Evolutionary conservation across 192 early-diverging fungal species (phyloP).

Genomic region (Coemansia sp.): DNA sequence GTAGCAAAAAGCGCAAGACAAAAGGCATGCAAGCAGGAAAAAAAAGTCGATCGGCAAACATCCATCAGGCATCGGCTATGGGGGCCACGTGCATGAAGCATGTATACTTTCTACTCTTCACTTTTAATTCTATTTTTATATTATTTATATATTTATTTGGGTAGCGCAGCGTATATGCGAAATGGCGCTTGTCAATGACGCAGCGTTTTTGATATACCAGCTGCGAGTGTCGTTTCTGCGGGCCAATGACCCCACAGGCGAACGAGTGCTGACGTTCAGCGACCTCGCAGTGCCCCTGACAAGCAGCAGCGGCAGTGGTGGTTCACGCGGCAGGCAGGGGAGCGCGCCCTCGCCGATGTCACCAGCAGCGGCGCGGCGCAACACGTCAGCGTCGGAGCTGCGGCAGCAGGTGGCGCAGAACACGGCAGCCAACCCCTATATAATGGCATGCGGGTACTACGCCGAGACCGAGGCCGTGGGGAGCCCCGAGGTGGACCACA

Average conservation of each 20-base stretch:
- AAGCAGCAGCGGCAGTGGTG: neutral
- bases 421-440: constrained; percentile 49
- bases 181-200: constrained; percentile 74
- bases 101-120: neutral
- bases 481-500: constrained; percentile 36
- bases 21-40: neutral
- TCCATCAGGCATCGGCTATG: neutral
- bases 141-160: neutral
- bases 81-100: neutral
- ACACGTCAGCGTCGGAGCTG: constrained; percentile 45
- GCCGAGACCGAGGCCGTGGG: constrained; percentile 42
- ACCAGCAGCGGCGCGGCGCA: constrained; percentile 27
- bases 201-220: constrained; percentile 72
- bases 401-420: constrained; percentile 46
- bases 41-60: neutral
- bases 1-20: neutral
- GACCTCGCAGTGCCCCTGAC: constrained; percentile 33
- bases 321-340: constrained; percentile 15
- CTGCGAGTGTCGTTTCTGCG: constrained; percentile 74
- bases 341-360: constrained; percentile 29
- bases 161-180: neutral
- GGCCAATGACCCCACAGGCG: constrained; percentile 68
- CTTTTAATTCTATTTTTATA: neutral
- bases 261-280: constrained; percentile 71
- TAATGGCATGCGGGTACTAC: constrained; percentile 45